These are phyloP conservation scores for Talaromyces atroroseus DNA, from an alignment of 2,329 filamentous ascomycete species.

Conservation along the genomic window DNA sequence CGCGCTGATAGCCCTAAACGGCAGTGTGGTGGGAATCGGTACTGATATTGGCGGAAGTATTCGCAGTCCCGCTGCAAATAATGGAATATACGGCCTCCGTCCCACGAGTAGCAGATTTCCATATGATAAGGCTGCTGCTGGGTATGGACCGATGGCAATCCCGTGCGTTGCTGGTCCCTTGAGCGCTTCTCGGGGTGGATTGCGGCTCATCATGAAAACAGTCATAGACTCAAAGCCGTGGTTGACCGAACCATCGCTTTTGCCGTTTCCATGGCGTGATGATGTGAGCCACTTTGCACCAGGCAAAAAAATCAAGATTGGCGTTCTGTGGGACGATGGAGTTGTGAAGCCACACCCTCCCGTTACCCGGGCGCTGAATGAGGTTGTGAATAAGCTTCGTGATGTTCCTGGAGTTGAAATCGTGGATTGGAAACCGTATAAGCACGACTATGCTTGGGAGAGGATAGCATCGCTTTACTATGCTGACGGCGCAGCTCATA, in stretches of 20 bases:
- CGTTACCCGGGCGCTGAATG: constrained; percentile 50
- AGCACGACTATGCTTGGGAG: constrained; percentile 47
- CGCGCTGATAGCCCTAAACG: constrained; percentile 30
- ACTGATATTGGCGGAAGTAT: constrained; percentile 32
- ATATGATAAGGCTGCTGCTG: neutral
- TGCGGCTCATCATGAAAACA: constrained; percentile 28
- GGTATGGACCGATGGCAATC: constrained; percentile 17
- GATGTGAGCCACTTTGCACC: constrained; percentile 22
- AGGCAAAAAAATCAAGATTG: constrained; percentile 38
- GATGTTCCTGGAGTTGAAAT: constrained; percentile 18
- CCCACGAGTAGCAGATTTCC: constrained; percentile 16
- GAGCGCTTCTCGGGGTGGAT: constrained; percentile 19
- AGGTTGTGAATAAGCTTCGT: constrained; percentile 28
- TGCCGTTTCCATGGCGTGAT: constrained; percentile 31
- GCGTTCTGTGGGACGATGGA: constrained; percentile 8
- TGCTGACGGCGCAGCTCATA: constrained; percentile 55
- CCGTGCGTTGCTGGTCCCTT: constrained; percentile 22
- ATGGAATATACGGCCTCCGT: constrained; percentile 33
- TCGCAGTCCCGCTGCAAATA: constrained; percentile 32
- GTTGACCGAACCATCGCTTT: constrained; percentile 30
- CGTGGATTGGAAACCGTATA: constrained; percentile 36
- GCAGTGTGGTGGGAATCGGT: constrained; percentile 26
- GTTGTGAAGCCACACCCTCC: constrained; percentile 60
- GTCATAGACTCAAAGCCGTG: constrained; percentile 25
- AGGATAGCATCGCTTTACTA: constrained; percentile 48